Evolutionary conservation across 805 yeast species (phyloP), one percentile per base, ranked within the genome.

Genomic region (Zygosaccharomyces bailii): DNA sequence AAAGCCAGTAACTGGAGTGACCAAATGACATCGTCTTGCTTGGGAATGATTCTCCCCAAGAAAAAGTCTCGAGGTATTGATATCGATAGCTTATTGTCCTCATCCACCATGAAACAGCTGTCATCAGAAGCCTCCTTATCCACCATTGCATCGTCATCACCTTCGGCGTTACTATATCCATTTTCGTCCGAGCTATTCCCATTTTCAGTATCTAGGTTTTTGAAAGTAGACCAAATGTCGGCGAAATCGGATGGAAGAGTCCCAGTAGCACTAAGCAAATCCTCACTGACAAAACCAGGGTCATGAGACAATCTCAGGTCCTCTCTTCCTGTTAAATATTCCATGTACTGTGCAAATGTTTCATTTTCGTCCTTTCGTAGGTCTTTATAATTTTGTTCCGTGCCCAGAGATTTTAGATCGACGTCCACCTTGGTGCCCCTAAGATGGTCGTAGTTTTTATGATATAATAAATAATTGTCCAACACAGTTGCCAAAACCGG

Each of bases 11-110:
- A 73, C 64, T 91, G 98, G 43, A 91, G 70, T 3, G 96, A 84
- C 96, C 96, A 89, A 29, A 88, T 82, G 13, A 91, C 86, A 60
- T 91, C 99, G 61, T 91, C 97, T 51, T 86, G 95, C 45, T 87
- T 77, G 1, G 97, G 97, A 4, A 89, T 76, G n/a, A 90, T 74
- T 17, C 82, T 79, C 1, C 96, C 95, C 33, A 84, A 67, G 37
- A 71, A 64, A 55, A 81, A 81, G 18, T 66, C 65, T 42, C 87
- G 69, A 17, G 86, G 86, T 1, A 68, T 61, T 5, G 67, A 53
- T 6, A 69, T 62, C 1, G 46, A 29, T 49, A 59, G 50, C 48
- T 50, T 51, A 49, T 59, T 42, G 50, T 50, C 44, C 11, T 38
- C 24, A 16, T 47, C 42, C n/a, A 43, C 47, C 4, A 43, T 17